Evolutionary conservation across 768 basidiomycete genomes (phyloP).

Genomic region (Epithele typhae): DNA sequence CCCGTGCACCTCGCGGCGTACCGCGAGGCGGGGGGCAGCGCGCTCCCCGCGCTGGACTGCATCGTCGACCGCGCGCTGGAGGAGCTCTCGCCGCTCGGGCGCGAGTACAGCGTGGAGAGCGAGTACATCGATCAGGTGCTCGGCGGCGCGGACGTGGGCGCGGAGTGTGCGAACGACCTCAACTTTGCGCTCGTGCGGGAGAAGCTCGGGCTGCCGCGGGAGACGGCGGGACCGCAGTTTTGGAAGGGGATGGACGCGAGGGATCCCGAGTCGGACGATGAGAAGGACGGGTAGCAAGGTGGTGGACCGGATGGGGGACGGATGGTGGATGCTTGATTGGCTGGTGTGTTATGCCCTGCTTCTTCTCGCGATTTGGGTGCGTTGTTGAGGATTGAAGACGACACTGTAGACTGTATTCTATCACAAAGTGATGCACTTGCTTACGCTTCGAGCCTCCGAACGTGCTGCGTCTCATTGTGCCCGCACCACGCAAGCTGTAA

Average conservation of each 20-base stretch:
- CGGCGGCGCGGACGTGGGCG: constrained; percentile 12
- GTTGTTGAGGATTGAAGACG: too few species aligned
- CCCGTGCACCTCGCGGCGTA: constrained; percentile 4
- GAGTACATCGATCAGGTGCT: constrained; percentile 16
- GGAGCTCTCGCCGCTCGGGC: constrained; percentile 25
- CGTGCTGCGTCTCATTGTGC: too few species aligned
- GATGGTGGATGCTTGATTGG: too few species aligned
- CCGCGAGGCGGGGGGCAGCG: constrained; percentile 24
- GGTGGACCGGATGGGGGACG: too few species aligned
- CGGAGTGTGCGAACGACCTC: constrained; percentile 27
- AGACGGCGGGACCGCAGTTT: constrained; percentile 1
- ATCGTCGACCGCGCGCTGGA: constrained; percentile 23
- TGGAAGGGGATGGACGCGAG: not conserved
- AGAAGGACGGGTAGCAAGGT: not conserved
- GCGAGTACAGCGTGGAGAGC: constrained; percentile 17
- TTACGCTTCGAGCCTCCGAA: too few species aligned
- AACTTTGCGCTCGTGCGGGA: constrained; percentile 26
- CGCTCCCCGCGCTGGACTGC: constrained; percentile 27
- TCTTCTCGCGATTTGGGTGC: too few species aligned
- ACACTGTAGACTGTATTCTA: too few species aligned
- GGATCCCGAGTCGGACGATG: constrained; percentile 8
- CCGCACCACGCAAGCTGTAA: too few species aligned
- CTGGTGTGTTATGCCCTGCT: too few species aligned
- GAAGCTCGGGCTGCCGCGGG: constrained; percentile 23
- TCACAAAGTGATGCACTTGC: too few species aligned